Evolutionary conservation across 768 basidiomycete species (phyloP), one percentile per base, ranked within the genome.

Genomic region (Lactifluus piperatus): DNA sequence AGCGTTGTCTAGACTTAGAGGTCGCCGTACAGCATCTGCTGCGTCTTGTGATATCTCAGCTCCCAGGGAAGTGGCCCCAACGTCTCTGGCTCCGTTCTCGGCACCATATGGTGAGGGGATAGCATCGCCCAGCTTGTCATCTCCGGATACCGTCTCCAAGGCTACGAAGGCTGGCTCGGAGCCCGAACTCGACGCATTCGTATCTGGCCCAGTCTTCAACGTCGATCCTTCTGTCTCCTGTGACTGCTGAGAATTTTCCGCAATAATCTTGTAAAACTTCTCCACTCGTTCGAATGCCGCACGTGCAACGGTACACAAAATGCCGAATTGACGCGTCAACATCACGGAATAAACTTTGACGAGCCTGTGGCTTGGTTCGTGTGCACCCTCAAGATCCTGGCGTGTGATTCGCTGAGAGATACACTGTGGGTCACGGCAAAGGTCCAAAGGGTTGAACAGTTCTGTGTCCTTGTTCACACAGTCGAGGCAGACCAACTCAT

Each of bases 401-500:
- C 67, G 36, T 27, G 54, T 60, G 29, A 70, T 36, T 9, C 58
- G 53, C 5, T 57, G 46, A 5, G 34, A 30, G 16, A 68, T 34
- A 53, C 73, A 74, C 4, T 49, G 63, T 1, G 65, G 65, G 4
- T 60, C 29, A 24, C 67, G 64, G 61, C 71, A 72, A 32, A 72
- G 65, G 59, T 74, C 70, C 14, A 73, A 49, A 7, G 67, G 69
- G 32, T 65, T 63, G 10, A 58, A 27, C 6, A 30, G 18, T 24
- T 36, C n/a, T 3, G 24, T 39, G 20, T 5, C n/a, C 20, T 62
- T 49, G 7, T 60, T 51, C 45, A 66, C 64, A 37, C 73, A 74
- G 46, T 70, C 66, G n/a, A 74, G 61, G 34, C 73, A 74, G 39
- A 68, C 64, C 20, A 72, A 56, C 6, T 70, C 68, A 8, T 68